Base-by-base conservation (phyloP, 805 yeast genomes). In the Cyberlindnera petersonii region DNA sequence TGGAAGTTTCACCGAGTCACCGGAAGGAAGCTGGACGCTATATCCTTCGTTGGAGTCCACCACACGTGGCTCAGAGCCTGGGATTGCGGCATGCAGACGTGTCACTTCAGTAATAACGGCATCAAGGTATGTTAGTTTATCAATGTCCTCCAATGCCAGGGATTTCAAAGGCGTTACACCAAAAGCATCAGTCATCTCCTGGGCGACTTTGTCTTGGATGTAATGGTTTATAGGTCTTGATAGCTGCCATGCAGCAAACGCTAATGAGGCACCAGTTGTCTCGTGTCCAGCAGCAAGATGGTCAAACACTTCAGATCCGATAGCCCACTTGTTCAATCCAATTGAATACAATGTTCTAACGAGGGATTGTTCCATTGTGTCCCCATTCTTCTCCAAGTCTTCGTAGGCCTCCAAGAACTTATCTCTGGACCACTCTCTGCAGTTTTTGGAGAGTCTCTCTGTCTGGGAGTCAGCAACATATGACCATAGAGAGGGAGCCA, bases 261-360 rank as follows among this genome's bases (percentile, higher is more conserved):
- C 65, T 42, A 82, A 55, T n/a, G 79, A 77, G 6, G 77, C 69
- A 0, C 83, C 86, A 1, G 85, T 80, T 5, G 89, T 82, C 52
- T 81, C 83, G 53, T 82, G 88, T 4, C 89, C 89, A 1, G 89
- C 89, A 32, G 82, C 80, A 26, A 81, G 68, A 54, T 82, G 86
- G 52, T 82, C 89, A 31, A 73, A 68, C 20, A 68, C 54, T 46
- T 74, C 80, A 24, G 74, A 62, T n/a, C 68, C 69, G 10, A 72
- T 67, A 9, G 61, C 51, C 42, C 49, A 46, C 22, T 56, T 59
- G 1, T 40, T 42, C 6, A 62, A 39, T 2, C 59, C 60, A 6
- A 37, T 31, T 8, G 47, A 43, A 29, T 50, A 48, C 11, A 65
- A 38, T 8, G 48, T 49, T 18, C 48, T 35, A 6, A 53, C 40